Conservation (phyloP, 331 rosid genomes). For the Acacia concinna region DNA sequence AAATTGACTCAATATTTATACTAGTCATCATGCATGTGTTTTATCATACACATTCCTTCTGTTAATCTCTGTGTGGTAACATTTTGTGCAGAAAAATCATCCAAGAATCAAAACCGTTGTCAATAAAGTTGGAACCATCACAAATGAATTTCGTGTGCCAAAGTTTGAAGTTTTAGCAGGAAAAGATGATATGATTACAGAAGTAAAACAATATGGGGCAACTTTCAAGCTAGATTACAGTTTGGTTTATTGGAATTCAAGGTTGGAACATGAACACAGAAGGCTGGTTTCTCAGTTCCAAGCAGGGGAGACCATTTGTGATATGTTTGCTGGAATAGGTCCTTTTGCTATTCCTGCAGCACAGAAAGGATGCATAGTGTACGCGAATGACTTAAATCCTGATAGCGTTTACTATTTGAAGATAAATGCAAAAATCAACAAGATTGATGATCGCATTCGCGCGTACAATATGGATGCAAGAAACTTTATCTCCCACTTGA, state of each 20-base stretch:
- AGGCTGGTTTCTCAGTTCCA: slow-evolving; percentile 79
- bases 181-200: slow-evolving; percentile 74
- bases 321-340: slow-evolving; percentile 97
- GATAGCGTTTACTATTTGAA: slow-evolving; percentile 72
- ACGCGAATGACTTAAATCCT: slow-evolving; percentile 95
- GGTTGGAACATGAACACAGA: slow-evolving; percentile 93
- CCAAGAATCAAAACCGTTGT: slow-evolving; percentile 91
- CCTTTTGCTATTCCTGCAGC: slow-evolving; percentile 97
- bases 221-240: slow-evolving; percentile 89
- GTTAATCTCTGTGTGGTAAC: slow-evolving; percentile 8
- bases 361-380: slow-evolving; percentile 84
- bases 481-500: slow-evolving; percentile 66
- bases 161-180: slow-evolving; percentile 83
- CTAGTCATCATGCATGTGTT: background rate
- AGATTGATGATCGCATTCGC: slow-evolving; percentile 59
- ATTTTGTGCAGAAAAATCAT: slow-evolving; percentile 76
- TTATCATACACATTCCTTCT: slow-evolving; percentile 8
- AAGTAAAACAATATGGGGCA: slow-evolving; percentile 93
- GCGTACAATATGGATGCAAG: slow-evolving; percentile 87
- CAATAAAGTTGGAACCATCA: slow-evolving; percentile 87
- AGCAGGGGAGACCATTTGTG: slow-evolving; percentile 79
- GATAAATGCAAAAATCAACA: slow-evolving; percentile 79
- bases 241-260: slow-evolving; percentile 95
- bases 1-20: slow-evolving; percentile 13
- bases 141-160: slow-evolving; percentile 92